Evolutionary conservation across 495 filamentous ascomycete genomes (phyloP).

Genomic region (Staphylotrichum longicolle): DNA sequence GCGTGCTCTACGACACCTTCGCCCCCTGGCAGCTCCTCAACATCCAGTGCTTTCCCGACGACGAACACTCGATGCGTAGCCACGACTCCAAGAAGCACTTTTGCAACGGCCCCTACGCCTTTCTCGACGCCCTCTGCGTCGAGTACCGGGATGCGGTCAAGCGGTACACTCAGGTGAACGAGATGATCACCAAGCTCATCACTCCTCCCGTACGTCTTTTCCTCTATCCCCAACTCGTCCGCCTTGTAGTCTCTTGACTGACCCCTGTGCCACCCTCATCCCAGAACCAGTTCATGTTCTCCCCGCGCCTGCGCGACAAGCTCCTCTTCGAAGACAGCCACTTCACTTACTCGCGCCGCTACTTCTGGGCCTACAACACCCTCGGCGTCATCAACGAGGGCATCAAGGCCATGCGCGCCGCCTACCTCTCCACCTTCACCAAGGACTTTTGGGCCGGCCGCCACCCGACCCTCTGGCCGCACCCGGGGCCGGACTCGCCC

Average conservation of each 20-base stretch:
- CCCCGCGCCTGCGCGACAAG: constrained; percentile 46
- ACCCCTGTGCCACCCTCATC: too few species aligned
- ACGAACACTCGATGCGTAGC: constrained; percentile 46
- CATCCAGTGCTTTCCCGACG: constrained; percentile 54
- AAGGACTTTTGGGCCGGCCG: constrained; percentile 51
- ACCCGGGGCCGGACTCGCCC: not conserved
- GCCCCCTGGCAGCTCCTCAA: constrained; percentile 53
- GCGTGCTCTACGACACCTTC: constrained; percentile 48
- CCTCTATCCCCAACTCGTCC: too few species aligned
- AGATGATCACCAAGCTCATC: constrained; percentile 48
- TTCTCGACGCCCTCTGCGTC: constrained; percentile 47
- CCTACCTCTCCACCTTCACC: constrained; percentile 50
- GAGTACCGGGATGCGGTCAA: constrained; percentile 55
- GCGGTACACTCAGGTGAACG: constrained; percentile 47
- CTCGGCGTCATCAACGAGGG: constrained; percentile 55
- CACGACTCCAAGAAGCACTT: constrained; percentile 48
- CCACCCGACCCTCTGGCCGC: constrained; percentile 43
- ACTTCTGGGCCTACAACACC: constrained; percentile 59
- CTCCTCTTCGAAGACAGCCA: constrained; percentile 56
- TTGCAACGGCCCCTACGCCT: constrained; percentile 54
- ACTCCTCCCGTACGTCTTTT: constrained; percentile 42
- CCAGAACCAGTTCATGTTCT: constrained; percentile 54
- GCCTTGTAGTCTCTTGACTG: too few species aligned
- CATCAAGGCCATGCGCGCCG: constrained; percentile 51
- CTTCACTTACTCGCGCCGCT: constrained; percentile 55